Base-by-base conservation (phyloP, 2,329 filamentous ascomycete genomes). In the Pseudocercospora fijiensis region DNA sequence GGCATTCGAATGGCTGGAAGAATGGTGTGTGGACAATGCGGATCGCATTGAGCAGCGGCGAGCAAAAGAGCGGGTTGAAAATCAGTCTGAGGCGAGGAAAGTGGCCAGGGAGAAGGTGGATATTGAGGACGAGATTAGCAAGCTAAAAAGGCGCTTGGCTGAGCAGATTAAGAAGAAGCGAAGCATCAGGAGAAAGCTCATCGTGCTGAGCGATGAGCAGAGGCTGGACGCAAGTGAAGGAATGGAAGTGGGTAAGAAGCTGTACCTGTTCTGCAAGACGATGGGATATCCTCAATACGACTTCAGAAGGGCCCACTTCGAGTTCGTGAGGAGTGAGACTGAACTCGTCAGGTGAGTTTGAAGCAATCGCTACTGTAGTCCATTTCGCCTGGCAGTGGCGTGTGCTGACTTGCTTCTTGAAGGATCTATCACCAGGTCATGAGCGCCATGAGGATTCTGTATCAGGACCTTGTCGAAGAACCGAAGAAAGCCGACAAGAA, bases 351-450 rank as follows among this genome's bases (percentile, higher is more conserved):
- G 33, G 55, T 57, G 55, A 49, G 45, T 49, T 10, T 13, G 10
- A 24, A 57, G 30, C 30, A 33, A 16, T 8, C 51, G 8, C 11
- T 11, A 4, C 20, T 56, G 13, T 56, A n/a, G 26, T 57, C 18
- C 4, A 3, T 49, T 7, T 11, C 16, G 37, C 37, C 6, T 41
- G 1, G 1, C 16, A n/a, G 37, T 20, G 30, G 52, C n/a, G 52
- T 57, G 22, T 24, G 37, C 20, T 41, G 30, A 41, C 30, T 43
- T 33, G 13, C 27, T 11, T 57, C 9, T 11, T 8, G 30, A 10
- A 57, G 55, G 30, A 41, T 57, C n/a, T 57, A 57, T 37, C 28
- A 60, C 28, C 58, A 55, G 33, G 45, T 60, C n/a, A 60, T 60
- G 58, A 24, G 26, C 18, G 58, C 47, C 5, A 55, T 60, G 58